A percentile compares a stretch with the other conserved stretches of the same genome.
These are phyloP conservation scores for Sphaerulina vaccinii DNA, from an alignment of 2,329 filamentous ascomycete genomes.

Conservation along the genomic window DNA sequence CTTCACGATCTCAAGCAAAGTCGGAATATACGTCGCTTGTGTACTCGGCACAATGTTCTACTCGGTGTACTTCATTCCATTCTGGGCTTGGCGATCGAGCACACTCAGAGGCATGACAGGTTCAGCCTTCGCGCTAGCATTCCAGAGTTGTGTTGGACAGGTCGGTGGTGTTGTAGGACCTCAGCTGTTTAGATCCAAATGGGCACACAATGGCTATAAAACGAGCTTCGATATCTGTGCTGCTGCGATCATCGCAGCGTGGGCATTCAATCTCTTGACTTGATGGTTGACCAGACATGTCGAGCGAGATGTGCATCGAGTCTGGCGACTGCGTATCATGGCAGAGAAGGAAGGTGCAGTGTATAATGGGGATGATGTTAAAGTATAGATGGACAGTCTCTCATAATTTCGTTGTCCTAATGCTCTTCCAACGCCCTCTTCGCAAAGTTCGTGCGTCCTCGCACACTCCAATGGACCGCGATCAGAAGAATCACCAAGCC, in stretches of 20 bases:
- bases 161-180: conserved; percentile 49
- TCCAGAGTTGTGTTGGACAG: conserved; percentile 47
- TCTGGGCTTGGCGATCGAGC: conserved; percentile 47
- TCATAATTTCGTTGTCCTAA: no score
- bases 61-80: conserved; percentile 46
- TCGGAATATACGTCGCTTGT: conserved; percentile 47
- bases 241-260: conserved; percentile 38
- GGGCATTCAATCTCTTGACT: conserved; percentile 42
- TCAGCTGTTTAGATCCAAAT: conserved; percentile 46
- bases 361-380: conserved; percentile 20
- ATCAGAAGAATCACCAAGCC: no score
- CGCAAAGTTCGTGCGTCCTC: no score
- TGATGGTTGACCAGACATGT: conserved; percentile 46
- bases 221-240: conserved; percentile 41
- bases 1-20: conserved; percentile 40
- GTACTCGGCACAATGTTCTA: conserved; percentile 49
- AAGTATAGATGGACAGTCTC: no score
- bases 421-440: no score
- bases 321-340: conserved; percentile 18
- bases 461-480: no score
- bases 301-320: conserved; percentile 41
- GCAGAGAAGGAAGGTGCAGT: conserved; percentile 18
- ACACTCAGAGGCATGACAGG: conserved; percentile 46
- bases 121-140: conserved; percentile 46
- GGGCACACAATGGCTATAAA: conserved; percentile 44